A percentile compares a stretch with the other conserved stretches of the same genome.
Conservation (phyloP, 129 eudicot species). For the Dittrichia graveolens region DNA sequence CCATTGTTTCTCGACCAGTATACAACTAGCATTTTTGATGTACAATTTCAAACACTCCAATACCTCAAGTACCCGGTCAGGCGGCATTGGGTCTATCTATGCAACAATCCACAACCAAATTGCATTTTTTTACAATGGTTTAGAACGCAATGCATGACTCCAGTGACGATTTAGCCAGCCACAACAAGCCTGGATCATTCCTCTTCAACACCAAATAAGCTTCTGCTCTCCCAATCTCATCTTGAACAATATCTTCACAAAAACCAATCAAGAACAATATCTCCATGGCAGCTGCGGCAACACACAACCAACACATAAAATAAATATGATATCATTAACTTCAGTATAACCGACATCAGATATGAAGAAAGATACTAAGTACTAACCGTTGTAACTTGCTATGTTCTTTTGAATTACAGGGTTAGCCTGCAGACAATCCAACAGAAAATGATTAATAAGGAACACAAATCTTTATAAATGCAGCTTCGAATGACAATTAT, state of each 20-base stretch:
- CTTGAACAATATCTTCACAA: constrained; percentile 57
- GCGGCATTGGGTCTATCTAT: neutral
- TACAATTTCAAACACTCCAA: constrained; percentile 26
- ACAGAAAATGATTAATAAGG: neutral
- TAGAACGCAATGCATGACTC: constrained; percentile 62
- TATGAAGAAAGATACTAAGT: constrained; percentile 32
- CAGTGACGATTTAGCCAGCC: constrained; percentile 87
- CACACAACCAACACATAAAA: neutral
- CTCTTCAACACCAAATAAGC: constrained; percentile 71
- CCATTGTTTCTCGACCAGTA: too few species aligned
- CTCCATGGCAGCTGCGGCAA: constrained; percentile 82
- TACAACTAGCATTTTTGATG: too few species aligned
- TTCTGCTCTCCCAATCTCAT: constrained; percentile 67
- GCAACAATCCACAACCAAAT: neutral
- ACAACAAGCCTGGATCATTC: constrained; percentile 80
- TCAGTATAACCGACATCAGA: neutral
- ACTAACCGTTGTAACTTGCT: constrained; percentile 62
- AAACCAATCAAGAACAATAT: constrained; percentile 72
- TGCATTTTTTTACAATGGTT: neutral
- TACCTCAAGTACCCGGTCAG: too few species aligned
- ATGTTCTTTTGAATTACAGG: constrained; percentile 76
- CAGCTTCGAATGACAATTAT: neutral
- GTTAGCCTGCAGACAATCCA: constrained; percentile 62
- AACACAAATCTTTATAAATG: neutral
- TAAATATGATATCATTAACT: neutral